Percentiles rank a stretch among this genome's conserved stretches.
Conservation (phyloP, 2,329 filamentous ascomycete genomes). For the Paraconiothyrium brasiliense region DNA sequence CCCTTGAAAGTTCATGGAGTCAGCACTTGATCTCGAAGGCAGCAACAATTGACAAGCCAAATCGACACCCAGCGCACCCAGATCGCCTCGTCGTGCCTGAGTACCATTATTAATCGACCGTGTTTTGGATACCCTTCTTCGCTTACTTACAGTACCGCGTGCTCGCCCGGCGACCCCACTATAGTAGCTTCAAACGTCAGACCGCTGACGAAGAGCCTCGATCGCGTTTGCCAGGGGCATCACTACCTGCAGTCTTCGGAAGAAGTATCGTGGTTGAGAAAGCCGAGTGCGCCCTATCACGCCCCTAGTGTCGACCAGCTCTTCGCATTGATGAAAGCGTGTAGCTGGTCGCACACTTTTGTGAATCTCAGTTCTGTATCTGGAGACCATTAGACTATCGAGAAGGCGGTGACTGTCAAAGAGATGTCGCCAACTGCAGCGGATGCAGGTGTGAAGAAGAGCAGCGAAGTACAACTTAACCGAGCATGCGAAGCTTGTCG, state of each 20-base stretch:
- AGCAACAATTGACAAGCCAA: slow-evolving; percentile 7
- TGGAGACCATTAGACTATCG: not conserved
- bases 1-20: not conserved
- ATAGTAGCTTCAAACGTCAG: not conserved
- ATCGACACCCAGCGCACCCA: not conserved
- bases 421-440: slow-evolving; percentile 19
- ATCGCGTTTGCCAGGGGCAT: not conserved
- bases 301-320: slow-evolving; percentile 1
- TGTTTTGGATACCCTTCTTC: not conserved
- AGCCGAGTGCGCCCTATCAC: not conserved
- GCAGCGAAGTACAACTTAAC: slow-evolving; percentile 43
- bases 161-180: not conserved
- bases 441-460: slow-evolving; percentile 27
- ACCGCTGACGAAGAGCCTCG: slow-evolving; percentile 2
- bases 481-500: slow-evolving; percentile 49
- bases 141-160: not conserved
- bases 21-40: slow-evolving; percentile 10
- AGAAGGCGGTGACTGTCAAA: not conserved
- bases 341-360: slow-evolving; percentile 11
- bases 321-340: slow-evolving; percentile 3
- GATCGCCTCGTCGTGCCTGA: not conserved
- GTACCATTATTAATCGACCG: not conserved
- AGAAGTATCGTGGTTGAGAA: not conserved
- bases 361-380: not conserved
- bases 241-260: not conserved